These are phyloP conservation scores for Ganoderma resinaceum DNA, from an alignment of 1,284 basidiomycete genomes.

Conservation along the genomic window DNA sequence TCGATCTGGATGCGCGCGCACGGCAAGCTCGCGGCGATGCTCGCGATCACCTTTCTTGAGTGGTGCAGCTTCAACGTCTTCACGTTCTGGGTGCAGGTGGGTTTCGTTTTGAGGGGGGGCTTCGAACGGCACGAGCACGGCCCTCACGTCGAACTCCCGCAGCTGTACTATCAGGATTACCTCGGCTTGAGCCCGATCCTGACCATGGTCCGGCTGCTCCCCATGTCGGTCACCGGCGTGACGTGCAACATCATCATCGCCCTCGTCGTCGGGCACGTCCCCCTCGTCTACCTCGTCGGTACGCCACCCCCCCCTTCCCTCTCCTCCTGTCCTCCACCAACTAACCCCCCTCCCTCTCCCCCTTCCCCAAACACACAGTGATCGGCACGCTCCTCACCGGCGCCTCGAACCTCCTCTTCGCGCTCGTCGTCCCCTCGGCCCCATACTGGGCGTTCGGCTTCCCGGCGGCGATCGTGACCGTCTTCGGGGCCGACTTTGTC, in stretches of 20 bases:
- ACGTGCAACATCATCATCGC: conserved; percentile 76
- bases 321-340: neutral
- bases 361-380: conserved; percentile 40
- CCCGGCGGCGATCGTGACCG: conserved; percentile 74
- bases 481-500: conserved; percentile 84
- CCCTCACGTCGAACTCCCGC: no score
- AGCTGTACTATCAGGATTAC: conserved; percentile 78
- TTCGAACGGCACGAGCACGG: no score
- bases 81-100: conserved; percentile 62
- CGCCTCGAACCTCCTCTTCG: conserved; percentile 74
- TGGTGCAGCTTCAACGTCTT: conserved; percentile 71
- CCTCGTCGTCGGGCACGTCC: conserved; percentile 61
- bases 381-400: conserved; percentile 69
- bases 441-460: conserved; percentile 87
- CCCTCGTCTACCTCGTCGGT: conserved; percentile 65
- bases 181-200: conserved; percentile 59
- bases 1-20: conserved; percentile 73
- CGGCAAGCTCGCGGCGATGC: conserved; percentile 71
- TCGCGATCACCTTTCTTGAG: conserved; percentile 71
- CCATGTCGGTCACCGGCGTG: conserved; percentile 76
- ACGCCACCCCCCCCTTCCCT: conserved; percentile 28
- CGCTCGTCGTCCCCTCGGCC: conserved; percentile 64
- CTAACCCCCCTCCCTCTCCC: neutral
- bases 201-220: conserved; percentile 81
- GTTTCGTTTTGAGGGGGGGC: conserved; percentile 18